A percentile compares a stretch with the other conserved stretches of the same genome.
Evolutionary conservation across 768 basidiomycete genomes (phyloP).

Genomic region (Chalciporus chontae): DNA sequence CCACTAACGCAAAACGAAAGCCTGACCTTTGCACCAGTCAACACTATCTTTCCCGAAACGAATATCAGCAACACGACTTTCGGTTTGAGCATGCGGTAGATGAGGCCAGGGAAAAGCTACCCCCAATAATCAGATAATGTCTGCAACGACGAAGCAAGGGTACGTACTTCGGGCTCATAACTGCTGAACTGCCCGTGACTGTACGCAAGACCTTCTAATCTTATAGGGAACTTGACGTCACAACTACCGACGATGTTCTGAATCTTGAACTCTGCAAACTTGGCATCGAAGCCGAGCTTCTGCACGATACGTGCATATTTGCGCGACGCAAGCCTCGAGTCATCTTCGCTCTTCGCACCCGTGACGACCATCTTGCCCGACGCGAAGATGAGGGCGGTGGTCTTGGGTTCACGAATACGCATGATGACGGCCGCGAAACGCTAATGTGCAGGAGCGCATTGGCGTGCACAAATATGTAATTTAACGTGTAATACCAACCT

Average conservation of each 20-base stretch:
- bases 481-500: slow-evolving; percentile 70
- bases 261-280: slow-evolving; percentile 99
- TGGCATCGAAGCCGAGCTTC: slow-evolving; percentile 98
- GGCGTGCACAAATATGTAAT: slow-evolving; percentile 44
- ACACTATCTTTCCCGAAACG: slow-evolving; percentile 97
- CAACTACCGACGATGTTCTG: slow-evolving; percentile 99
- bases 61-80: slow-evolving; percentile 99
- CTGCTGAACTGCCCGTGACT: slow-evolving; percentile 97
- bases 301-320: slow-evolving; percentile 99
- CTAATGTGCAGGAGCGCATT: slow-evolving; percentile 70
- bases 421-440: slow-evolving; percentile 99
- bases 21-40: slow-evolving; percentile 96
- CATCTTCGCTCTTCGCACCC: slow-evolving; percentile 98
- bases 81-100: slow-evolving; percentile 99
- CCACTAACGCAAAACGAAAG: slow-evolving; percentile 15
- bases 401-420: slow-evolving; percentile 99
- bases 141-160: background rate
- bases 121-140: background rate
- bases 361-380: slow-evolving; percentile 99
- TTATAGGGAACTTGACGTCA: slow-evolving; percentile 98
- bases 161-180: slow-evolving; percentile 91
- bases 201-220: slow-evolving; percentile 95
- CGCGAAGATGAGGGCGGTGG: slow-evolving; percentile 98
- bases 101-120: slow-evolving; percentile 96
- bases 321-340: slow-evolving; percentile 92